phyloP scores from a whole-genome alignment of 305 asterid species.

The Fraxinus greggii region DNA sequence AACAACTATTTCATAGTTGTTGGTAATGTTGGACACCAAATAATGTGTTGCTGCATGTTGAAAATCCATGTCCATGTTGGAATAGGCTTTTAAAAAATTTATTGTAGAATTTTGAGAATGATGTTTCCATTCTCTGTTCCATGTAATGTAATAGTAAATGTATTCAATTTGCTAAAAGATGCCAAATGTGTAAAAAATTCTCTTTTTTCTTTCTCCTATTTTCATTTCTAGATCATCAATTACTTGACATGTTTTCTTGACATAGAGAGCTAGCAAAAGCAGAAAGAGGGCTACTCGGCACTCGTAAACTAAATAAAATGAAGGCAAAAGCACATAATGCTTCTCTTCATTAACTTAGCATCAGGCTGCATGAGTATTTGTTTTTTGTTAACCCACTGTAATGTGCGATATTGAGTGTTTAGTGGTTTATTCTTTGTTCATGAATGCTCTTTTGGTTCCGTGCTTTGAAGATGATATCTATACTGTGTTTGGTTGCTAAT shows the following conservation, averaged over 20 bases:
- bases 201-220: background rate
- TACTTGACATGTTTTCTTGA: background rate
- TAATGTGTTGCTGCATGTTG: background rate
- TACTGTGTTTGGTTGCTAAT: background rate
- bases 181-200: background rate
- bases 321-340: background rate
- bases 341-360: background rate
- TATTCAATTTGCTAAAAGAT: background rate
- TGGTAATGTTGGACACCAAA: background rate
- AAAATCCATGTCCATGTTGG: background rate
- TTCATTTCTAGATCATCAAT: background rate
- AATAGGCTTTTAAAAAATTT: background rate
- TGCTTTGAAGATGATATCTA: background rate
- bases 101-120: background rate
- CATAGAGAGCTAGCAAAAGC: background rate
- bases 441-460: background rate
- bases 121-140: background rate
- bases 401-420: background rate
- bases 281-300: background rate
- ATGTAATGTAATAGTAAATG: background rate
- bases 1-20: background rate
- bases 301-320: background rate
- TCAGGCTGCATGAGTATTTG: background rate
- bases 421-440: background rate
- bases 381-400: background rate